Evolutionary conservation across 371 early-diverging fungal genomes (phyloP), one percentile per base, ranked within the genome.

Genomic region (Apophysomyces elegans): DNA sequence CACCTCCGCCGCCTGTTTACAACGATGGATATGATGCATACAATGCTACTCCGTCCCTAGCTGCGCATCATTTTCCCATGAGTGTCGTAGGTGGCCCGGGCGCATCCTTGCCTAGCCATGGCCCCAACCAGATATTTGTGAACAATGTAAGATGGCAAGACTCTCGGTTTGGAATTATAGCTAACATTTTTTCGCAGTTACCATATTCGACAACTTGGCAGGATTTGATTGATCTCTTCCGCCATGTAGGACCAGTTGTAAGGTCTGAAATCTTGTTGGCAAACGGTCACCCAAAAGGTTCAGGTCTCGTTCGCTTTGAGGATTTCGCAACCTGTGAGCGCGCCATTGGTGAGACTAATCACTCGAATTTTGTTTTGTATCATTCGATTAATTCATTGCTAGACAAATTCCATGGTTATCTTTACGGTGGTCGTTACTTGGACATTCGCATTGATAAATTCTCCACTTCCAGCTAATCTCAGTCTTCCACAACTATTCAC

Each of bases 151-250:
- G 81, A 50, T 8, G 8, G 0, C 0, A 41, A 18, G 16, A 41
- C 4, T 45, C 50, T 11, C 7, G 12, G 2, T 36, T 44, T 41
- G 41, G 13, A 16, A 35, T 59, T 61, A 16, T 60, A 26, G 1
- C 21, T 21, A 37, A 37, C 61, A 38, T 50, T 60, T 11, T 14
- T 45, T 16, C 32, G 3, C 71, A 89, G 89, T 61, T 89, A 36
- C 89, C 88, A 2, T 87, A 81, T 37, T 84, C 88, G 8, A 89
- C 89, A 11, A 89, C 89, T 5, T 81, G 84, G 73, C 84, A 88
- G 60, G 89, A 89, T 62, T 67, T 89, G 56, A 88, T 83, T 64
- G 89, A 89, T 47, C 63, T 89, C n/a, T 89, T 89, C 68, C 78
- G 85, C 60, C 84, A 84, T 57, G 89, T 73, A 63, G 89, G 77